Conservation (phyloP, 805 yeast species). For the Hanseniaspora clermontiae region DNA sequence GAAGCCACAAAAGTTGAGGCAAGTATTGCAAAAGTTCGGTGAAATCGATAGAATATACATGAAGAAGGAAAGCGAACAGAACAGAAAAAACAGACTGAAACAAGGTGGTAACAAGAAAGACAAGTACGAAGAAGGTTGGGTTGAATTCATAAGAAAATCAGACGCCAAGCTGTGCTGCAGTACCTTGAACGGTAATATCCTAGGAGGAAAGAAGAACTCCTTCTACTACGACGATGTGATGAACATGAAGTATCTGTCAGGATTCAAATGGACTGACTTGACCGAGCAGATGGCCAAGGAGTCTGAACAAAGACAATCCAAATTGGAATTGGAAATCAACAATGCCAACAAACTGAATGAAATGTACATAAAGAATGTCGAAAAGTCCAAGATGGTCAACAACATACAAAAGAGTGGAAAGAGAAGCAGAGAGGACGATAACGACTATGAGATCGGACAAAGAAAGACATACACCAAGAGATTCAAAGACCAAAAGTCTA, state of each 20-base stretch:
- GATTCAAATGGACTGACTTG: slow-evolving; percentile 90
- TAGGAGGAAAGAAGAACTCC: slow-evolving; percentile 86
- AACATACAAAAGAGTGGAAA: slow-evolving; percentile 41
- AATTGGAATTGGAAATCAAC: slow-evolving; percentile 73
- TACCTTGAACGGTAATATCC: slow-evolving; percentile 72
- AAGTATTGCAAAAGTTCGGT: slow-evolving; percentile 71
- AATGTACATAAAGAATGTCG: slow-evolving; percentile 70
- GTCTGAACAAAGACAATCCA: slow-evolving; percentile 76
- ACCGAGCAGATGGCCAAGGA: slow-evolving; percentile 89
- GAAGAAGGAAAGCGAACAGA: slow-evolving; percentile 67
- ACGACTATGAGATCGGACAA: slow-evolving; percentile 47
- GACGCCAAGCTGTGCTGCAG: slow-evolving; percentile 81
- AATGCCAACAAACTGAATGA: slow-evolving; percentile 83
- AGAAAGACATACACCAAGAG: slow-evolving; percentile 53
- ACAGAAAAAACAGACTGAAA: slow-evolving; percentile 55
- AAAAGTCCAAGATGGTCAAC: slow-evolving; percentile 66
- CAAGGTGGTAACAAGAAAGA: slow-evolving; percentile 86
- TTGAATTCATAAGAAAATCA: slow-evolving; percentile 68
- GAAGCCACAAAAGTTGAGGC: slow-evolving; percentile 87
- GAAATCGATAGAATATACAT: slow-evolving; percentile 74
- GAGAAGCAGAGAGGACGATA: slow-evolving; percentile 21
- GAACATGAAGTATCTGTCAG: slow-evolving; percentile 77
- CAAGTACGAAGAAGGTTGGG: slow-evolving; percentile 93
- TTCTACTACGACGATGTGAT: slow-evolving; percentile 90
- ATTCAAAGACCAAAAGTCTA: slow-evolving; percentile 43